A percentile compares a stretch with the other conserved stretches of the same genome.
Conservation (phyloP, 106 monocot genomes). For the Phalaenopsis aphrodite region DNA sequence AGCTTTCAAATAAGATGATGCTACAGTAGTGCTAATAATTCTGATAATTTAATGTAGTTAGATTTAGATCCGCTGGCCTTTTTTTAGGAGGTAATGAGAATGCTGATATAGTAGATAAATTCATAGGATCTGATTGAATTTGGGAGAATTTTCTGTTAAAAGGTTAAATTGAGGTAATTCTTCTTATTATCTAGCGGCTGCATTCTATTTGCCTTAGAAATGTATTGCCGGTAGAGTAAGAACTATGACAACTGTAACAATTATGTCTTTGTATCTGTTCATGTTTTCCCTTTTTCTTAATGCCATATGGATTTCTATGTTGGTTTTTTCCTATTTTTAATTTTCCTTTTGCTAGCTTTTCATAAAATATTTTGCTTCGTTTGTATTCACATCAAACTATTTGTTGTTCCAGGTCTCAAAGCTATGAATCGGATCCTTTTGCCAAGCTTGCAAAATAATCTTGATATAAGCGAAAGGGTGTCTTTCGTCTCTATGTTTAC, state of each 20-base stretch:
- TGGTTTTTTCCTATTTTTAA: background rate
- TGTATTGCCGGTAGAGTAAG: background rate
- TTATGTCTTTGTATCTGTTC: background rate
- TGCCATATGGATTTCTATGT: background rate
- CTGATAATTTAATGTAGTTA: background rate
- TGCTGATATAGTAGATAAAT: too few relatives aligned
- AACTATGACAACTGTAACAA: background rate
- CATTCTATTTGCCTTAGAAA: background rate
- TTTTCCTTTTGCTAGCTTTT: background rate
- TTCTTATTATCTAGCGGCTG: background rate
- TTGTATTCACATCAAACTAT: background rate
- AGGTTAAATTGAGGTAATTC: background rate
- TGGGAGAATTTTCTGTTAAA: background rate
- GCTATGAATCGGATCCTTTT: constrained; percentile 40
- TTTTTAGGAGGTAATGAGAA: background rate
- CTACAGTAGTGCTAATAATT: background rate
- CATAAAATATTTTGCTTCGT: background rate
- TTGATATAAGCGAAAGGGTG: constrained; percentile 16
- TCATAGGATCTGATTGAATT: background rate
- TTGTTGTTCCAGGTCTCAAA: constrained; percentile 36
- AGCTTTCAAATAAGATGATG: background rate
- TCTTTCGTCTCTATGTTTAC: constrained; percentile 87
- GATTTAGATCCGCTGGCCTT: background rate
- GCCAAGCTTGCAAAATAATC: constrained; percentile 5
- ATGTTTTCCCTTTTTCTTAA: background rate